Conservation (phyloP, 2,329 filamentous ascomycete species). For the Decorospora gaudefroyi region DNA sequence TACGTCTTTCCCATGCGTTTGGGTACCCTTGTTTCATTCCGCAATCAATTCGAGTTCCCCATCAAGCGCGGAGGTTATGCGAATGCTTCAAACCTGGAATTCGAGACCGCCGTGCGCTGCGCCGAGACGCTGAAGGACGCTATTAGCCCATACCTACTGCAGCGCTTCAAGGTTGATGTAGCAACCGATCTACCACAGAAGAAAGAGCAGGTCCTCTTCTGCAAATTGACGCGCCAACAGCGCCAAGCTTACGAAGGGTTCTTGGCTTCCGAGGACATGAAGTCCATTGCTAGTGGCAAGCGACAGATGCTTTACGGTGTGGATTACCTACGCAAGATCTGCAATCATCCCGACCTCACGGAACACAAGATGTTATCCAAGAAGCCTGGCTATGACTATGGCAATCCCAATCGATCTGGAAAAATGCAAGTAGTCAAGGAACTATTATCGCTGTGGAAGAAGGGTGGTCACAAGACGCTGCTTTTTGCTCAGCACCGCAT, state of each 20-base stretch:
- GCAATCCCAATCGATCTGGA: constrained; percentile 76
- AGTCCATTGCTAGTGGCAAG: constrained; percentile 74
- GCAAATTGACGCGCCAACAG: constrained; percentile 82
- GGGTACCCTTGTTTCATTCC: constrained; percentile 87
- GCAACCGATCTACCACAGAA: constrained; percentile 93
- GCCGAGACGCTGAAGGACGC: constrained; percentile 92
- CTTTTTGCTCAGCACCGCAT: constrained; percentile 92
- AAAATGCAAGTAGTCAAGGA: constrained; percentile 96
- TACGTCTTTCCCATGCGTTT: constrained; percentile 97
- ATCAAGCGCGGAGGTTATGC: constrained; percentile 93
- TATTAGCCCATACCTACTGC: constrained; percentile 89
- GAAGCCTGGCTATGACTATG: constrained; percentile 74
- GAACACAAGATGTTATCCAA: constrained; percentile 65
- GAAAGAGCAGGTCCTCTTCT: constrained; percentile 94
- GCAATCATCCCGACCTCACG: constrained; percentile 91
- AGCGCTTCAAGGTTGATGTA: constrained; percentile 91
- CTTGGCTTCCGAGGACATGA: constrained; percentile 80
- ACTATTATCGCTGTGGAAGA: constrained; percentile 84
- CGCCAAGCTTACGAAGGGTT: constrained; percentile 80
- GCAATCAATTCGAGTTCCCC: constrained; percentile 88
- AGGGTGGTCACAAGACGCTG: constrained; percentile 89
- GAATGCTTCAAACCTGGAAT: constrained; percentile 90
- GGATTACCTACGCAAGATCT: constrained; percentile 91
- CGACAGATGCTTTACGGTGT: constrained; percentile 86
- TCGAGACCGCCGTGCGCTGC: constrained; percentile 92